Conservation (phyloP, 768 basidiomycete species). For the Pleurotus djamor region DNA sequence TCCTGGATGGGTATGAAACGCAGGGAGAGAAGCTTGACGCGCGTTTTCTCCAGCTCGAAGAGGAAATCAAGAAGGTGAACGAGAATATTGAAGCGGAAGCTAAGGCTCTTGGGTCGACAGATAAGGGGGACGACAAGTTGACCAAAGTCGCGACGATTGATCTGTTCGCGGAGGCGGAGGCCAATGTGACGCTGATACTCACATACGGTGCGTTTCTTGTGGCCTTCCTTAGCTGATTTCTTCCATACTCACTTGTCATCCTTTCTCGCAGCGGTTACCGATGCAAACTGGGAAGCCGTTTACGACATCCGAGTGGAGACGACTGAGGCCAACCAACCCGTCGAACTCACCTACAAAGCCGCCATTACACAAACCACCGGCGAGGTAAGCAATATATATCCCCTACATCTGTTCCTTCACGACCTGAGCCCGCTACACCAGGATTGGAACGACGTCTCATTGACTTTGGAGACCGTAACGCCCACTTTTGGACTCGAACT, state of each 20-base stretch:
- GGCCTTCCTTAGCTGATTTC: too few relatives aligned
- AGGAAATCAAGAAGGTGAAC: conserved; percentile 14
- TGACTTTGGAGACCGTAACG: conserved; percentile 17
- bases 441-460: conserved; percentile 18
- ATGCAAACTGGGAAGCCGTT: conserved; percentile 29
- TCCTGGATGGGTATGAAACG: conserved; percentile 19
- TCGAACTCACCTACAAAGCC: conserved; percentile 36
- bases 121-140: conserved; percentile 11
- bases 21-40: conserved; percentile 22
- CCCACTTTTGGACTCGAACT: conserved; percentile 17
- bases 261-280: neutral
- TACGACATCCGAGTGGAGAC: conserved; percentile 40
- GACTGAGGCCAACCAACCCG: conserved; percentile 24
- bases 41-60: conserved; percentile 16
- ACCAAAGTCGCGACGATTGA: conserved; percentile 18
- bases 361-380: conserved; percentile 34
- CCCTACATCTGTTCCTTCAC: neutral
- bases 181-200: conserved; percentile 25
- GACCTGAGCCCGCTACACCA: neutral
- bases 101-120: conserved; percentile 4
- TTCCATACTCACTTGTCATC: neutral
- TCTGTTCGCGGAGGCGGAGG: conserved; percentile 21
- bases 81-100: conserved; percentile 17
- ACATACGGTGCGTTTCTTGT: conserved; percentile 28
- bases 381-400: conserved; percentile 23